These are phyloP conservation scores for Cercis canadensis DNA, from an alignment of 306 rosid genomes.

Conservation along the genomic window DNA sequence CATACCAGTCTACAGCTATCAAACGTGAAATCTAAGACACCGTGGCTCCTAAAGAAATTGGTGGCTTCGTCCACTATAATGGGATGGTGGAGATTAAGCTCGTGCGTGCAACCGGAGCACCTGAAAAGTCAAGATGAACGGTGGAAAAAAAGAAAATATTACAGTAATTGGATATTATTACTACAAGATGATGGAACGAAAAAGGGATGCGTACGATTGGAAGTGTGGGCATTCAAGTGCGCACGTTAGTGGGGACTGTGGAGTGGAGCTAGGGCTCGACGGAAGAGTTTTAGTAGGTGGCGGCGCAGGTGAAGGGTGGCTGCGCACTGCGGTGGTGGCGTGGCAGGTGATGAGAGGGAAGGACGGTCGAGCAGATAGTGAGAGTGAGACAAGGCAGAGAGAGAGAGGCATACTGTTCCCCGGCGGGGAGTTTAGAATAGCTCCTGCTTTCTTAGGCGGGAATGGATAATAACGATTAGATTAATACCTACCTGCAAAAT, in stretches of 20 bases:
- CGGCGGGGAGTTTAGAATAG: not conserved
- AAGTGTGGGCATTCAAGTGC: slow-evolving; percentile 87
- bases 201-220: slow-evolving; percentile 63
- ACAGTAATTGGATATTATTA: not conserved
- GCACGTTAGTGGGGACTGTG: slow-evolving; percentile 60
- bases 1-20: slow-evolving; percentile 77
- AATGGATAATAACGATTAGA: slow-evolving; percentile 46
- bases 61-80: slow-evolving; percentile 72
- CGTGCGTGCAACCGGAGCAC: slow-evolving; percentile 94
- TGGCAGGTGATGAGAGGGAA: slow-evolving; percentile 61
- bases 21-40: slow-evolving; percentile 79
- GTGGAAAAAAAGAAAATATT: not conserved
- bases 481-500: not conserved
- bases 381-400: slow-evolving; percentile 49
- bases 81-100: slow-evolving; percentile 87
- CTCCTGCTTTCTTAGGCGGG: slow-evolving; percentile 46
- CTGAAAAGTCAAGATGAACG: slow-evolving; percentile 42
- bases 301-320: slow-evolving; percentile 33
- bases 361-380: slow-evolving; percentile 40
- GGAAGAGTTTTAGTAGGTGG: slow-evolving; percentile 42
- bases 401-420: not conserved
- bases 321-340: slow-evolving; percentile 45
- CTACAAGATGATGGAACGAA: not conserved
- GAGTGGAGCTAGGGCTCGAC: slow-evolving; percentile 41
- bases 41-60: slow-evolving; percentile 66